These are phyloP conservation scores for Cladosporium sp. DNA, from an alignment of 2,329 filamentous ascomycete genomes.

Conservation along the genomic window DNA sequence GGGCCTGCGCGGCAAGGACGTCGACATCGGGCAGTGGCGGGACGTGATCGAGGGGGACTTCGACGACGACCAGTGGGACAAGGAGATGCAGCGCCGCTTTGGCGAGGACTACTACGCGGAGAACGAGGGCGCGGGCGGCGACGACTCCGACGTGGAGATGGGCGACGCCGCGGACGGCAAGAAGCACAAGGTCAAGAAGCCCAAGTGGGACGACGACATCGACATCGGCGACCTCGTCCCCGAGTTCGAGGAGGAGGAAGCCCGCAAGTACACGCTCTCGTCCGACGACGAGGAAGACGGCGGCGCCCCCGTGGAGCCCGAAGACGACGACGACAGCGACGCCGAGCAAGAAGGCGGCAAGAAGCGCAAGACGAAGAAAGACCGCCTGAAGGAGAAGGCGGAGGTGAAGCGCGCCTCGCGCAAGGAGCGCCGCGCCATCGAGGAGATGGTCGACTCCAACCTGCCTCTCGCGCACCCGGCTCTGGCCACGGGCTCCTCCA, in stretches of 20 bases:
- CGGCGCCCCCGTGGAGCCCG: slow-evolving; percentile 21
- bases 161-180: slow-evolving; percentile 29
- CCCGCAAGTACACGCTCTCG: slow-evolving; percentile 49
- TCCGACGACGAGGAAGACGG: slow-evolving; percentile 42
- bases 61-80: slow-evolving; percentile 84
- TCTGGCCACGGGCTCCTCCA: slow-evolving; percentile 39
- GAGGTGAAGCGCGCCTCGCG: slow-evolving; percentile 67
- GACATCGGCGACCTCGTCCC: slow-evolving; percentile 90
- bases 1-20: slow-evolving; percentile 56
- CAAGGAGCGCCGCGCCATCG: slow-evolving; percentile 74
- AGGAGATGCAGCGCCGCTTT: slow-evolving; percentile 82
- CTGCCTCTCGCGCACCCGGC: slow-evolving; percentile 61
- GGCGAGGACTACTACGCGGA: slow-evolving; percentile 85
- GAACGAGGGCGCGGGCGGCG: slow-evolving; percentile 40
- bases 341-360: slow-evolving; percentile 32
- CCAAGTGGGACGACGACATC: slow-evolving; percentile 93
- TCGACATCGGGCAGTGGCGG: slow-evolving; percentile 74
- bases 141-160: slow-evolving; percentile 40
- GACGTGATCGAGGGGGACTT: slow-evolving; percentile 80
- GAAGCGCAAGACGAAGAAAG: slow-evolving; percentile 40
- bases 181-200: slow-evolving; percentile 69
- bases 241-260: slow-evolving; percentile 67
- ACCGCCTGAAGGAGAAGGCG: slow-evolving; percentile 36
- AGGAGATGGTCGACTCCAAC: slow-evolving; percentile 76
- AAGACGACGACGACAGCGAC: slow-evolving; percentile 35